Base-by-base conservation (phyloP, 192 early-diverging fungal genomes). In the Coemansia sp. region DNA sequence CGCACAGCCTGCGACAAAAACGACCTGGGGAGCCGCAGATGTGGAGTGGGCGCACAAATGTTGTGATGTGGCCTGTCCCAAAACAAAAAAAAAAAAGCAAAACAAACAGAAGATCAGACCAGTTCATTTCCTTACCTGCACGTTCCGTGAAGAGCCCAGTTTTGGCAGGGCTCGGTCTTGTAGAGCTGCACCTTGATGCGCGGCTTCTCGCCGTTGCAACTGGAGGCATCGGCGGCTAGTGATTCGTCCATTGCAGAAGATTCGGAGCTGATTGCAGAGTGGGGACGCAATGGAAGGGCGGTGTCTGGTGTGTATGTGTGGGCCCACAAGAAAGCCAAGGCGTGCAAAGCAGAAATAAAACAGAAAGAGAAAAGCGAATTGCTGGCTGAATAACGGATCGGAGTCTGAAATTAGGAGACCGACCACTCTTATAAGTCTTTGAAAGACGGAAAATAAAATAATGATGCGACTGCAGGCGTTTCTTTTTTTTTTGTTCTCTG, bases 151-250 rank as follows among this genome's bases (percentile, higher is more conserved):
- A 77, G 56, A 5, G 67, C 17, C 71, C 75, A 83, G 25, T 85
- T 88, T 28, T 87, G 82, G 72, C 90, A 92, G 28, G 89, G 79
- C 73, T 92, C 90, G 22, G 90, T 92, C 66, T 92, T 92, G 85
- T 90, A 90, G 36, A 92, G 83, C 69, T 74, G 80, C 57, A 62
- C 61, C 32, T 74, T 75, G 72, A 76, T 83, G 60, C 75, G 72
- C 49, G 80, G 72, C 69, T 72, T 74, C 11, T 71, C 63, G 60
- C 29, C 18, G 33, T 40, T n/a, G 56, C 56, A 31, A 36, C 32
- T 32, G 32, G 30, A 38, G 5, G 38, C 58, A 22, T 60, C 58
- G 36, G 58, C 38, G 12, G 31, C 28, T 7, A 60, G 58, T 33
- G 31, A 56, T 30, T 60, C 45, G 48, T 32, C 54, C 40, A 54